Percentiles rank a stretch among this genome's conserved stretches.
Evolutionary conservation across 1,284 basidiomycete species (phyloP).

Genomic region (Trametes sp.): DNA sequence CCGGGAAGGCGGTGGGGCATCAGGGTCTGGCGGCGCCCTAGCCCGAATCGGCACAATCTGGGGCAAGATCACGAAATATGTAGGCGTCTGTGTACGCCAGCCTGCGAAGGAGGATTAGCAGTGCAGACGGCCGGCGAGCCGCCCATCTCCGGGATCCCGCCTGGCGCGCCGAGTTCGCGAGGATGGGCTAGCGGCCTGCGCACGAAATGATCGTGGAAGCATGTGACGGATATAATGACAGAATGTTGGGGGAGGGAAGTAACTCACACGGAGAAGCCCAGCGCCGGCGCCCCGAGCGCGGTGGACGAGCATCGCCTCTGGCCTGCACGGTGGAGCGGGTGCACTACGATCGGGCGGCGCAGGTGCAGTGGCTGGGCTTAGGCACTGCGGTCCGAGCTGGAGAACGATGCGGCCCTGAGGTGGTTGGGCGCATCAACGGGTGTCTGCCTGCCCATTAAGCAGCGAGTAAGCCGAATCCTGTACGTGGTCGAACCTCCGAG

Average conservation of each 20-base stretch:
- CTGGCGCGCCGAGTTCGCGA: neutral
- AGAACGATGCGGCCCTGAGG: no score
- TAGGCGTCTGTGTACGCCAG: conserved; percentile 6
- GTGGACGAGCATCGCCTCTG: neutral
- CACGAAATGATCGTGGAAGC: neutral
- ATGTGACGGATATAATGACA: neutral
- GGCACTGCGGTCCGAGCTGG: neutral
- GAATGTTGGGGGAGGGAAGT: neutral
- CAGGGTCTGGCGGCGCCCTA: neutral
- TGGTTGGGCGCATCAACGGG: neutral
- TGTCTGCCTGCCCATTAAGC: neutral
- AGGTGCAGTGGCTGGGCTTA: neutral
- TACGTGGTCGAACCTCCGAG: neutral
- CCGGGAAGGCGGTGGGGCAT: neutral
- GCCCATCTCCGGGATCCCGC: neutral
- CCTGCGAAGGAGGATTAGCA: neutral
- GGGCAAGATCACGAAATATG: conserved; percentile 3
- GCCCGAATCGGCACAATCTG: neutral
- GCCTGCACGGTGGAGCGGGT: neutral
- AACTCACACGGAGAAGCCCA: neutral
- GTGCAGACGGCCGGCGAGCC: conserved; percentile 1
- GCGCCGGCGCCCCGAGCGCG: neutral
- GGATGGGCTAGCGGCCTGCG: neutral
- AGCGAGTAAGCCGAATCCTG: neutral
- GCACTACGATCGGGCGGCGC: neutral